phyloP scores from a whole-genome alignment of 805 yeast genomes.

The Jamesozyma piceae region DNA sequence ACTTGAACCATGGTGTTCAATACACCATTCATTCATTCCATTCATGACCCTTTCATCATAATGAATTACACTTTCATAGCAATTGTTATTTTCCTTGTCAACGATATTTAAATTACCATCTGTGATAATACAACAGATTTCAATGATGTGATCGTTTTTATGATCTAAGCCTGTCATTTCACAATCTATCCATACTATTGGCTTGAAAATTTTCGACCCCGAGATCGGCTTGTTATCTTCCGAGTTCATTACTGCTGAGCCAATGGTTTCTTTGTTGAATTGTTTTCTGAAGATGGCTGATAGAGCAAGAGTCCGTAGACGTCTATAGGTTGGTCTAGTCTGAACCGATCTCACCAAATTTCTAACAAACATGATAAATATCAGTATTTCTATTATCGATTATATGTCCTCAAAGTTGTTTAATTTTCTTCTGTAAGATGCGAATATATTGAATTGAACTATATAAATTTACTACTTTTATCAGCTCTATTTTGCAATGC shows the following conservation, averaged over 20 bases:
- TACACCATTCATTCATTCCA: conserved; percentile 83
- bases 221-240: neutral
- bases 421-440: too few species aligned
- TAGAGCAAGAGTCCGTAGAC: neutral
- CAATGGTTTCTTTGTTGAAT: neutral
- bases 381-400: neutral
- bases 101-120: conserved; percentile 68
- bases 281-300: neutral
- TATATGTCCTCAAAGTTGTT: neutral
- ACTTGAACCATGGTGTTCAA: conserved; percentile 61
- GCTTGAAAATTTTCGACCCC: conserved; percentile 14
- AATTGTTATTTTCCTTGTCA: conserved; percentile 42
- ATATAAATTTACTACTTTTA: too few species aligned
- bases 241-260: neutral
- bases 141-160: conserved; percentile 75
- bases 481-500: too few species aligned
- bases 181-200: conserved; percentile 91
- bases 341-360: neutral
- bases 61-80: conserved; percentile 77
- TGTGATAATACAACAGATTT: conserved; percentile 83
- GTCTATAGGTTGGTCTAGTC: neutral
- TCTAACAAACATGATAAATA: neutral
- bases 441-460: too few species aligned
- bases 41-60: conserved; percentile 53
- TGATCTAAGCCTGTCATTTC: conserved; percentile 95